Evolutionary conservation across 2,329 filamentous ascomycete species (phyloP).

Genomic region (Colletotrichum graminicola): DNA sequence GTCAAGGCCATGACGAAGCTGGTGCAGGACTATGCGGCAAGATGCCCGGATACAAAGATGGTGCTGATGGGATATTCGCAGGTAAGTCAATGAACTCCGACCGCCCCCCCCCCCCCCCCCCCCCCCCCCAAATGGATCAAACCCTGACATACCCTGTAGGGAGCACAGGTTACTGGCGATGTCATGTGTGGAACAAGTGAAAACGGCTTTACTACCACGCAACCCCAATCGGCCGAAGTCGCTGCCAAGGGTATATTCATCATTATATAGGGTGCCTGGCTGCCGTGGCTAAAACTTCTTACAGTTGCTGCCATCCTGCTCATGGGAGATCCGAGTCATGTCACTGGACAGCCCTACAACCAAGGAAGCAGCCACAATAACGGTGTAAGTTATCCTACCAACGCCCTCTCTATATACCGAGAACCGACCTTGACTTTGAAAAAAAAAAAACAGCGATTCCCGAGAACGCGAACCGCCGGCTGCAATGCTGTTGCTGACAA

Average conservation of each 20-base stretch:
- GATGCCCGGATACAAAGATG: conserved; percentile 55
- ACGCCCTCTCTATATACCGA: background rate
- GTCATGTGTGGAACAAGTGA: conserved; percentile 54
- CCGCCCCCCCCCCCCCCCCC: conserved; percentile 27
- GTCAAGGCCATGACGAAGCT: conserved; percentile 48
- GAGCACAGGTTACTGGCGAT: conserved; percentile 55
- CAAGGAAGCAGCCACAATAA: conserved; percentile 52
- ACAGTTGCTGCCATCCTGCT: conserved; percentile 56
- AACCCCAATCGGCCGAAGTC: conserved; percentile 47
- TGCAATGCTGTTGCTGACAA: conserved; percentile 52
- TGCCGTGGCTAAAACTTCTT: background rate
- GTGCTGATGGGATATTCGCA: conserved; percentile 59
- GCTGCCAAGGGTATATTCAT: conserved; percentile 47
- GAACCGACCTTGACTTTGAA: background rate
- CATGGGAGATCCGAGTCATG: conserved; percentile 58
- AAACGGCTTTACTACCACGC: conserved; percentile 44
- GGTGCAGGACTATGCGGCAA: conserved; percentile 51
- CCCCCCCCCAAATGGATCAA: conserved; percentile 34
- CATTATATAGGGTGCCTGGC: background rate
- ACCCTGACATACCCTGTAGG: conserved; percentile 43
- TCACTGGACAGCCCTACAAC: conserved; percentile 52
- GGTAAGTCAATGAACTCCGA: conserved; percentile 44
- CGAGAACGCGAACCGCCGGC: conserved; percentile 48
- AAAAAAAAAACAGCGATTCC: conserved; percentile 49
- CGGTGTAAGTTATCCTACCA: conserved; percentile 50